Evolutionary conservation across 2,329 filamentous ascomycete genomes (phyloP), one percentile per base, ranked within the genome.

Genomic region (Hypomyces rosellus): DNA sequence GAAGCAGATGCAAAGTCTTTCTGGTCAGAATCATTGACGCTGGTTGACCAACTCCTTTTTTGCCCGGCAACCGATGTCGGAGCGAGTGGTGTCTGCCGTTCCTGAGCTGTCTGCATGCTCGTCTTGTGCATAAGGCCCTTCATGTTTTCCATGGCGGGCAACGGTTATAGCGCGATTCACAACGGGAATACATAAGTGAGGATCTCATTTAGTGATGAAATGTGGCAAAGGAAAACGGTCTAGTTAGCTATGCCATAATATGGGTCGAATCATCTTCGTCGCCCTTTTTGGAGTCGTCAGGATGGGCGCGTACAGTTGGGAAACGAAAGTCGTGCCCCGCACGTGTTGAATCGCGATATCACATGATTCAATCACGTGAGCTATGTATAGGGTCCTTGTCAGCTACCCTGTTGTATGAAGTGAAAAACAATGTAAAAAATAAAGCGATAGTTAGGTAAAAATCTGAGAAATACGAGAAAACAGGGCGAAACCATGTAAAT

Each of bases 71-170:
- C 33, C 12, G 73, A 63, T 34, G 67, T 63, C 41, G 69, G 59
- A 55, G 70, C 69, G 46, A 67, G 66, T 13, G 65, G 66, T 45
- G 69, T 68, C 40, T 67, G 57, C 25, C 63, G 63, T 42, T 66
- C 65, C 37, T 68, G 63, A 16, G 74, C 74, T 44, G 74, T 71
- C 48, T 77, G 70, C 33, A 80, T 65, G 50, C 75, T 79, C 55
- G 75, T 78, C 51, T 73, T 74, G 63, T 81, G 75, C 43, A 72
- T 59, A 41, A 72, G 56, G 46, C 73, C 68, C 52, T 63, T 65
- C 63, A 70, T 70, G 57, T 63, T 65, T 57, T 68, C 63, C 70
- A 73, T 73, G 44, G 38, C 60, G 55, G 52, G 56, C 41, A 49
- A 49, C 20, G 34, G 12, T 20, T 13, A 41, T 13, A 49, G 20